Evolutionary conservation across 2,329 filamentous ascomycete genomes (phyloP).

Genomic region (Colletotrichum sp.): DNA sequence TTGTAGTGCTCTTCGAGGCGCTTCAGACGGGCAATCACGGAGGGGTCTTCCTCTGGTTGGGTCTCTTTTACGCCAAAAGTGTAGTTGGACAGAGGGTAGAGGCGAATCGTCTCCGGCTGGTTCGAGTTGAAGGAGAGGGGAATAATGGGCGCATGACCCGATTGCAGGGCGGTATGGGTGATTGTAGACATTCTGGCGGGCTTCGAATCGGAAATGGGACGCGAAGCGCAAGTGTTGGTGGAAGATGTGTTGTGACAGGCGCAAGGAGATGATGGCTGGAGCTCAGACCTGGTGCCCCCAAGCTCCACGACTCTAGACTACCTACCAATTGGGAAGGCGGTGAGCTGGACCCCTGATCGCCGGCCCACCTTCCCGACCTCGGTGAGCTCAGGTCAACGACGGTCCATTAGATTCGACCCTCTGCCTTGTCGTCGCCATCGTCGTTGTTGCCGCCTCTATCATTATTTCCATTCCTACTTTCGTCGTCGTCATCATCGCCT

Average conservation of each 20-base stretch:
- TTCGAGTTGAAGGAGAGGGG: slow-evolving; percentile 87
- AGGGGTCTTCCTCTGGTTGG: slow-evolving; percentile 96
- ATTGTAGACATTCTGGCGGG: slow-evolving; percentile 76
- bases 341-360: neutral
- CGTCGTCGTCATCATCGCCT: neutral
- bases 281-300: neutral
- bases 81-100: slow-evolving; percentile 97
- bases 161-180: slow-evolving; percentile 76
- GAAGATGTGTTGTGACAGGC: neutral
- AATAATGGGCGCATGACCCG: slow-evolving; percentile 77
- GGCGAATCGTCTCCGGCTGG: slow-evolving; percentile 86
- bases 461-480: neutral
- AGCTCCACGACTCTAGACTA: neutral
- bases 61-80: slow-evolving; percentile 99
- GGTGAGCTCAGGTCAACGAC: neutral
- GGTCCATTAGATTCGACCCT: neutral
- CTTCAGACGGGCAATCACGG: slow-evolving; percentile 89
- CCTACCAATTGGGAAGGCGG: neutral
- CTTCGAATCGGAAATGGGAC: slow-evolving; percentile 12
- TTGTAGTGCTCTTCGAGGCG: slow-evolving; percentile 95
- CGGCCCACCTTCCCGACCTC: neutral
- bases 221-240: neutral
- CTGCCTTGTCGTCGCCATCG: neutral
- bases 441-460: neutral
- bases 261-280: neutral